Percentiles rank a stretch among this genome's conserved stretches.
Evolutionary conservation across 352 stramenopile genomes (phyloP).

Genomic region (Phytopythium litorale): DNA sequence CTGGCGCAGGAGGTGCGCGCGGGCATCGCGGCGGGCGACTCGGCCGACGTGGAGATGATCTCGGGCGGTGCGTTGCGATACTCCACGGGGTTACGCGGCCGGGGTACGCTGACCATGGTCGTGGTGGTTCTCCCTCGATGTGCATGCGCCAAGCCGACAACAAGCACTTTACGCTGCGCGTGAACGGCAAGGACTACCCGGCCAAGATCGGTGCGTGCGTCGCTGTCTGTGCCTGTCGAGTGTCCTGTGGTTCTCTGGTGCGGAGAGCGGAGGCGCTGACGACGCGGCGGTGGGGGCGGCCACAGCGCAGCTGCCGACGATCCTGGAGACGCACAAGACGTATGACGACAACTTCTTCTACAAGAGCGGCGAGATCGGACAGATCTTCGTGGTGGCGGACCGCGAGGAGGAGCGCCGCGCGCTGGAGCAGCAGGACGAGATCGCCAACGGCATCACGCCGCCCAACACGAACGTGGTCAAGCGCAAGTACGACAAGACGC

Average conservation of each 20-base stretch:
- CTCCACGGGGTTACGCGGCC: not conserved
- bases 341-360: slow-evolving; percentile 89
- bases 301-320: slow-evolving; percentile 77
- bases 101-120: slow-evolving; percentile 5
- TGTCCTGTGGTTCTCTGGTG: not conserved
- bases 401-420: slow-evolving; percentile 65
- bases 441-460: slow-evolving; percentile 70
- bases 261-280: too few relatives aligned
- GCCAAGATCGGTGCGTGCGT: slow-evolving; percentile 64
- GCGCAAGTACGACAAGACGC: slow-evolving; percentile 86
- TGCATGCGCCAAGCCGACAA: slow-evolving; percentile 58
- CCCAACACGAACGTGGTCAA: slow-evolving; percentile 87
- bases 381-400: slow-evolving; percentile 85
- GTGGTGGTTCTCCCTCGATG: not conserved
- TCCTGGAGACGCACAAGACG: slow-evolving; percentile 88
- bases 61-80: slow-evolving; percentile 43
- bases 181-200: slow-evolving; percentile 75
- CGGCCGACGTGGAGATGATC: slow-evolving; percentile 68
- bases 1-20: slow-evolving; percentile 68
- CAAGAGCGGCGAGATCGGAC: slow-evolving; percentile 85
- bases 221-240: not conserved
- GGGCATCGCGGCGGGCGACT: slow-evolving; percentile 55
- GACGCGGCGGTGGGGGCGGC: not conserved
- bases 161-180: slow-evolving; percentile 76
- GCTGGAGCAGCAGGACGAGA: slow-evolving; percentile 62